phyloP scores from a whole-genome alignment of 2,329 filamentous ascomycete genomes.

The Talaromyces atroroseus region DNA sequence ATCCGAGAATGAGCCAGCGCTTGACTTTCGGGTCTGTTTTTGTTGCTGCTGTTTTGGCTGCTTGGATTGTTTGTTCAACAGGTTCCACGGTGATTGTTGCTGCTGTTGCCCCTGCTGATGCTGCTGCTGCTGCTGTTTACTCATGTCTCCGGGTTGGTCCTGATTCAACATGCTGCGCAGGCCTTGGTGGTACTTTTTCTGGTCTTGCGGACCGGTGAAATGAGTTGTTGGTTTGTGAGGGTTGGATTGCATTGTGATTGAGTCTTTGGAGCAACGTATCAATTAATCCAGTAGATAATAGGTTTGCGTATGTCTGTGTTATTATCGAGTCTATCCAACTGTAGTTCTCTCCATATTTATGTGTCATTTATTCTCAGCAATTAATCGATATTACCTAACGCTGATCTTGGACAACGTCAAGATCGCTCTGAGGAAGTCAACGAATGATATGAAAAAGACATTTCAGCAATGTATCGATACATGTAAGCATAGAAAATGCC shows the following conservation, averaged over 20 bases:
- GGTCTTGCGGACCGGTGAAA: constrained; percentile 7
- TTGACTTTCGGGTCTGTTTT: constrained; percentile 1
- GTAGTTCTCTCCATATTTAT: not conserved
- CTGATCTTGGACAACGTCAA: not conserved
- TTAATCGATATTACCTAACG: not conserved
- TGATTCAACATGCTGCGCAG: constrained; percentile 3
- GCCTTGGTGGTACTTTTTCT: constrained; percentile 6
- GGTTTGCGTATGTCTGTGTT: too few relatives aligned
- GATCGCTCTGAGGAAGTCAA: not conserved
- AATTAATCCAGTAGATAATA: too few relatives aligned
- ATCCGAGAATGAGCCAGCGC: constrained; percentile 4
- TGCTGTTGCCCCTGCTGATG: not conserved
- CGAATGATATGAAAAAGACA: not conserved
- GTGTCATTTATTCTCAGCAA: not conserved
- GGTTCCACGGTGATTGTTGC: not conserved
- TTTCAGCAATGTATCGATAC: not conserved
- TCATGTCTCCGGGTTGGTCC: not conserved
- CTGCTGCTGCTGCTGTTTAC: not conserved
- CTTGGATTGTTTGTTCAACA: not conserved
- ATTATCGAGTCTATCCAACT: not conserved
- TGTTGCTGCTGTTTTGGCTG: not conserved
- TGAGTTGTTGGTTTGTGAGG: not conserved
- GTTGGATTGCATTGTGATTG: not conserved
- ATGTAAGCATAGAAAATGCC: not conserved
- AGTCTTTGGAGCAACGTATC: not conserved